Conservation (phyloP, 257 asterid genomes). For the Ilex asprella region DNA sequence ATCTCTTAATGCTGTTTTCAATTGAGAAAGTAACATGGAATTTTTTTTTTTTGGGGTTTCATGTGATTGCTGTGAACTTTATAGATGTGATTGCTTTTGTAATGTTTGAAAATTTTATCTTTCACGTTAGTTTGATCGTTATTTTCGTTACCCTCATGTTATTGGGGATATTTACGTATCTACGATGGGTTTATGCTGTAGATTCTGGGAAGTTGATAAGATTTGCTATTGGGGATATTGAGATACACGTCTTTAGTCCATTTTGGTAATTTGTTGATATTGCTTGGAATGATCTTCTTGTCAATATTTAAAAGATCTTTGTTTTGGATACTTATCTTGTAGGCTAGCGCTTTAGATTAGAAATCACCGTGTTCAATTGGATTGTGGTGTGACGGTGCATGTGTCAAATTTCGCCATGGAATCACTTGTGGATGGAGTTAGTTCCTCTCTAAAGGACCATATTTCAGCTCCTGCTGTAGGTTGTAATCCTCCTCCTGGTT, state of each 20-base stretch:
- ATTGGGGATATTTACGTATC: too few species aligned
- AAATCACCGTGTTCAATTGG: constrained; percentile 17
- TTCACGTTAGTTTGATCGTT: neutral
- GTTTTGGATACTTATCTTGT: neutral
- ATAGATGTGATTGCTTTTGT: neutral
- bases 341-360: constrained; percentile 9
- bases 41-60: constrained; percentile 10
- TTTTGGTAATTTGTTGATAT: neutral
- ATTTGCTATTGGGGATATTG: neutral
- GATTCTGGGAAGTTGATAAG: neutral
- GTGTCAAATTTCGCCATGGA: constrained; percentile 45
- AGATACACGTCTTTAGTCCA: too few species aligned
- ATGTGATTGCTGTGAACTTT: neutral
- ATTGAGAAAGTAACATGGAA: neutral
- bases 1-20: neutral
- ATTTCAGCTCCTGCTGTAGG: constrained; percentile 27
- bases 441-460: constrained; percentile 44
- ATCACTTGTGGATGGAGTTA: constrained; percentile 58
- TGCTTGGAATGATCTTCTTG: neutral
- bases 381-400: constrained; percentile 24
- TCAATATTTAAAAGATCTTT: neutral
- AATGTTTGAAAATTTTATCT: neutral
- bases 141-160: neutral
- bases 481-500: constrained; percentile 26
- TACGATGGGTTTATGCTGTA: neutral